A percentile compares a stretch with the other conserved stretches of the same genome.
These are phyloP conservation scores for Globisporangium nunn DNA, from an alignment of 352 stramenopile species.

Conservation along the genomic window DNA sequence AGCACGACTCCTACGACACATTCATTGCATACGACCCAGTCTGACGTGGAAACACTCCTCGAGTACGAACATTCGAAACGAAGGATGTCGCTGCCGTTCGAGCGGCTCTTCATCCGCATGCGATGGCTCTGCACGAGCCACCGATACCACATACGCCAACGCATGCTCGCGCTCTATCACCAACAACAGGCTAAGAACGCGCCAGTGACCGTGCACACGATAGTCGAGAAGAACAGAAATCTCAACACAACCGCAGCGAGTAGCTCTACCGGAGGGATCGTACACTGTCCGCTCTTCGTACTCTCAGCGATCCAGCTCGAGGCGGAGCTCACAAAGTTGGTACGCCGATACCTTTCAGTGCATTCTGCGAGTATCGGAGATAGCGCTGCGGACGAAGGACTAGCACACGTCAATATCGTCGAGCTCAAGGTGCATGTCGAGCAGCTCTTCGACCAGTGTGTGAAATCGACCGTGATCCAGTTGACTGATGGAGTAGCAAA, in stretches of 20 bases:
- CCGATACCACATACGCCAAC: constrained; percentile 40
- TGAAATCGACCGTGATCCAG: constrained; percentile 2
- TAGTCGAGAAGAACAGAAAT: constrained; percentile 14
- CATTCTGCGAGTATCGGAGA: not conserved
- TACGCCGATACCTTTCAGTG: constrained; percentile 9
- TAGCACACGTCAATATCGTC: constrained; percentile 3
- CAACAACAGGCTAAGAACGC: constrained; percentile 24
- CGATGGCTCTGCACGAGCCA: constrained; percentile 46
- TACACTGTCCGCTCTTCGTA: constrained; percentile 41
- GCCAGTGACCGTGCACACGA: constrained; percentile 4
- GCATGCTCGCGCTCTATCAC: constrained; percentile 38
- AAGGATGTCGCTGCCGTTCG: constrained; percentile 18
- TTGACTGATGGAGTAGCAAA: too few species aligned
- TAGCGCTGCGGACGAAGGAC: not conserved
- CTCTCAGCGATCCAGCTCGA: constrained; percentile 22
- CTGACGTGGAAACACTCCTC: constrained; percentile 25
- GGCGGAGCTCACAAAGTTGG: constrained; percentile 21
- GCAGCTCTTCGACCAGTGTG: constrained; percentile 4
- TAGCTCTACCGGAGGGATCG: constrained; percentile 4
- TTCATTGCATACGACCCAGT: constrained; percentile 7
- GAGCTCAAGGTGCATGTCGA: constrained; percentile 15
- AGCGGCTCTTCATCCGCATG: constrained; percentile 31
- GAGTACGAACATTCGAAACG: constrained; percentile 23
- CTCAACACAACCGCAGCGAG: constrained; percentile 3
- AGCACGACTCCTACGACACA: not conserved